phyloP scores from a whole-genome alignment of 2,329 filamentous ascomycete species.

The Xylariaceae sp. region DNA sequence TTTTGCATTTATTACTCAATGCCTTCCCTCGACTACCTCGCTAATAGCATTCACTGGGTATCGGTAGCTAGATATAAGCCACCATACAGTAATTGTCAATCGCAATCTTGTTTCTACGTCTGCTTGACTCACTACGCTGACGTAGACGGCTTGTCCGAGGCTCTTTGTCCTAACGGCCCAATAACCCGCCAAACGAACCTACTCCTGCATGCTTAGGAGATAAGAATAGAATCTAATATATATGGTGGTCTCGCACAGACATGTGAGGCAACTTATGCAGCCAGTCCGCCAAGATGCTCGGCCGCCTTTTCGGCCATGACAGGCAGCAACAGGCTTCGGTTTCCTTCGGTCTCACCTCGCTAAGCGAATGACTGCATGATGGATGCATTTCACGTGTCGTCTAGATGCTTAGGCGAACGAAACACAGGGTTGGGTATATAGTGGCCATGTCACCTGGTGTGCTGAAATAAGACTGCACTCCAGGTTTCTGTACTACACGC shows the following conservation, averaged over 20 bases:
- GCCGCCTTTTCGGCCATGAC: conserved; percentile 17
- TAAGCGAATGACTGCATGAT: conserved; percentile 36
- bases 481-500: conserved; percentile 39
- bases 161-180: conserved; percentile 15
- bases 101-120: background rate
- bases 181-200: conserved; percentile 27
- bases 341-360: conserved; percentile 40
- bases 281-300: conserved; percentile 31
- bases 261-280: conserved; percentile 27
- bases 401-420: conserved; percentile 42
- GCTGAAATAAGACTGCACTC: conserved; percentile 38
- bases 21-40: background rate
- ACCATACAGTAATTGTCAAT: background rate
- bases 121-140: background rate
- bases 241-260: conserved; percentile 31
- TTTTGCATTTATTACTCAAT: background rate
- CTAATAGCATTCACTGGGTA: background rate
- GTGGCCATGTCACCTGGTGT: conserved; percentile 39
- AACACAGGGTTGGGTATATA: conserved; percentile 37
- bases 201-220: conserved; percentile 31
- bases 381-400: conserved; percentile 33
- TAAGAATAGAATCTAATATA: conserved; percentile 41
- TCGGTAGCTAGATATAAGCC: background rate
- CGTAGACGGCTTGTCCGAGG: conserved; percentile 1
- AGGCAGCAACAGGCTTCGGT: conserved; percentile 30